Evolutionary conservation across 495 filamentous ascomycete genomes (phyloP).

Genomic region (Letharia columbiana): DNA sequence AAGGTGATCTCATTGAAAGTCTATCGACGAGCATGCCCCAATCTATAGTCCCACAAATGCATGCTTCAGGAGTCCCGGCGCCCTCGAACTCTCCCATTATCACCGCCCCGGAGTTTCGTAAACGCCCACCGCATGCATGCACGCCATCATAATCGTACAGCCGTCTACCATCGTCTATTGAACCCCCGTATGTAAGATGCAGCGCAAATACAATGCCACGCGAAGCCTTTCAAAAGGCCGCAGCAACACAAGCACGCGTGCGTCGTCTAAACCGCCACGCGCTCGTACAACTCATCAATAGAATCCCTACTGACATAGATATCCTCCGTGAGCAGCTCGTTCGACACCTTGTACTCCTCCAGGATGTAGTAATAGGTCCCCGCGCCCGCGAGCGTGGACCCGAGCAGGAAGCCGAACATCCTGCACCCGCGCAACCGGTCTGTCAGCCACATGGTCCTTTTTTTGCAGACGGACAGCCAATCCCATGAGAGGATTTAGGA

Average conservation of each 20-base stretch:
- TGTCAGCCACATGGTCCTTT: no score
- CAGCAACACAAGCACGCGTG: neutral
- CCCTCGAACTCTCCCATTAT: neutral
- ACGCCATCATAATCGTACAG: neutral
- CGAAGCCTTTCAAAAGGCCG: slow-evolving; percentile 3
- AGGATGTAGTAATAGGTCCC: slow-evolving; percentile 86
- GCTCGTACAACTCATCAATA: slow-evolving; percentile 20
- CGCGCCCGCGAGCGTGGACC: slow-evolving; percentile 66
- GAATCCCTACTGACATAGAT: slow-evolving; percentile 66
- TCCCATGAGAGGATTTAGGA: no score
- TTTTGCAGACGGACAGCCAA: no score
- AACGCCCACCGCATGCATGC: neutral
- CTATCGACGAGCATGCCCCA: slow-evolving; percentile 7
- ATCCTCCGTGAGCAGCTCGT: slow-evolving; percentile 90
- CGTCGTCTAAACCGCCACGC: slow-evolving; percentile 20
- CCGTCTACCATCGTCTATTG: neutral
- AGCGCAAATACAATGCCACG: slow-evolving; percentile 9
- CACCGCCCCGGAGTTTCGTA: neutral
- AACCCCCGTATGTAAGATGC: neutral
- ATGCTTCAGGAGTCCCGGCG: no score
- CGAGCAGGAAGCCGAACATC: slow-evolving; percentile 88
- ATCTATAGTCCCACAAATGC: slow-evolving; percentile 5
- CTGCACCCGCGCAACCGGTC: slow-evolving; percentile 35
- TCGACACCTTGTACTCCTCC: slow-evolving; percentile 86
- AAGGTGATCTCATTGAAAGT: slow-evolving; percentile 21